Evolutionary conservation across 2,329 filamentous ascomycete genomes (phyloP).

Genomic region (Xylaria sp.): DNA sequence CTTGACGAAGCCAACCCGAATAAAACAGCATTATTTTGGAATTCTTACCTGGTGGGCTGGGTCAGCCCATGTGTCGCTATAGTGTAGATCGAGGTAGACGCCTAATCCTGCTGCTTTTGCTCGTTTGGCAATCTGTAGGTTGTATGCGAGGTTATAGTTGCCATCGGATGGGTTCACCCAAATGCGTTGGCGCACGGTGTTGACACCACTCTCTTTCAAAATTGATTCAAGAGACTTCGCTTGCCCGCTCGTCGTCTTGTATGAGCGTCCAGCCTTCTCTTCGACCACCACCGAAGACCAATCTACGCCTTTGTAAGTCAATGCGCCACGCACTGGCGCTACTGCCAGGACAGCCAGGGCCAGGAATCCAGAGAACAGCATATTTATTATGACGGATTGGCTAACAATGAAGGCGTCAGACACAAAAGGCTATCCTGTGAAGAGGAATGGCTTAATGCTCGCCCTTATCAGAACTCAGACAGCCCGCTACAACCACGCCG

Average conservation of each 20-base stretch:
- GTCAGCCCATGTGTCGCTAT: conserved; percentile 77
- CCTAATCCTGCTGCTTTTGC: conserved; percentile 70
- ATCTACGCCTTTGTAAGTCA: conserved; percentile 74
- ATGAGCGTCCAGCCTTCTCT: conserved; percentile 68
- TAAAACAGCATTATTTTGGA: not conserved
- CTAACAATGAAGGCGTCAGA: not conserved
- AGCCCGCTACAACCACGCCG: not conserved
- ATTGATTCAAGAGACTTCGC: conserved; percentile 70
- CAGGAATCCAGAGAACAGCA: conserved; percentile 40
- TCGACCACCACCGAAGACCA: conserved; percentile 75
- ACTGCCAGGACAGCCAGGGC: conserved; percentile 37
- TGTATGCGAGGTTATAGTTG: conserved; percentile 76
- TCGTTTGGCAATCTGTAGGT: conserved; percentile 72
- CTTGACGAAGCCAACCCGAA: not conserved
- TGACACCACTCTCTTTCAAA: conserved; percentile 69
- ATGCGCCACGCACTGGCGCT: conserved; percentile 51
- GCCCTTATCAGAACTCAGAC: not conserved
- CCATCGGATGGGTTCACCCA: conserved; percentile 76
- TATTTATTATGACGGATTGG: conserved; percentile 27
- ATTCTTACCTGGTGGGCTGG: conserved; percentile 63
- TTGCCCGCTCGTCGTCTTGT: conserved; percentile 66
- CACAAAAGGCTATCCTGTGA: not conserved
- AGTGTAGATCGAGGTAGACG: conserved; percentile 72
- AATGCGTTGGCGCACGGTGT: conserved; percentile 75
- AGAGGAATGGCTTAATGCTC: conserved; percentile 14